Base-by-base conservation (phyloP, 2,329 filamentous ascomycete species). In the Neopestalotiopsis clavispora region DNA sequence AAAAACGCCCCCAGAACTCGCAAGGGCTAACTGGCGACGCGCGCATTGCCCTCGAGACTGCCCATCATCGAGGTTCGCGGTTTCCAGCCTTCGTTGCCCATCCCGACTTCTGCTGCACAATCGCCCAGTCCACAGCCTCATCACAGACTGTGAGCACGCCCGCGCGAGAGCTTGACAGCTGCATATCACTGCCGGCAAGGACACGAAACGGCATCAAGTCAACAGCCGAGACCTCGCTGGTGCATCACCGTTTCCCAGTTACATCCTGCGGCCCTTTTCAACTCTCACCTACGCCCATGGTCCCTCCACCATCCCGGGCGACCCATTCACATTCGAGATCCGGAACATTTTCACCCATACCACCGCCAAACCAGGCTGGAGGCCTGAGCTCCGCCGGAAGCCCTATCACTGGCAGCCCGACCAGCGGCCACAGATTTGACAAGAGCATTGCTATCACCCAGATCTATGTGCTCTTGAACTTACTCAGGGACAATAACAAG, bases 391-490 rank as follows among this genome's bases (percentile, higher is more conserved):
- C 86, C 84, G 86, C 84, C 82, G 86, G 87, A 74, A 89, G 86
- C 80, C 86, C 87, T 75, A 88, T 85, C 82, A 88, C 86, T 76
- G 88, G 83, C 81, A 90, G 88, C 81, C 87, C 87, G 78, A 90
- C 78, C 64, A 74, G 87, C 77, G 87, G 87, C 80, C 85, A 83
- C 73, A 89, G 82, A 78, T 91, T 91, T 78, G 87, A 98, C 75
- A 92, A 92, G 71, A 98, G 97, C 84, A 96, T 99, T 80, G 94
- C 96, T 76, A 91, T 97, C 77, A 94, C 96, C 73, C 96, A 99
- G 85, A 91, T 98, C 74, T 97, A 96, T 83, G 90, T 99, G 72
- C 89, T 99, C 69, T 88, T 99, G 73, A 96, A 95, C 83, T 94
- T 94, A 42, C 92, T 98, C 79, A 98, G 96, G 81, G 94, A 98